Percentiles rank a stretch among this genome's conserved stretches.
Conservation (phyloP, 257 asterid species). For the Leonotis leonurus region DNA sequence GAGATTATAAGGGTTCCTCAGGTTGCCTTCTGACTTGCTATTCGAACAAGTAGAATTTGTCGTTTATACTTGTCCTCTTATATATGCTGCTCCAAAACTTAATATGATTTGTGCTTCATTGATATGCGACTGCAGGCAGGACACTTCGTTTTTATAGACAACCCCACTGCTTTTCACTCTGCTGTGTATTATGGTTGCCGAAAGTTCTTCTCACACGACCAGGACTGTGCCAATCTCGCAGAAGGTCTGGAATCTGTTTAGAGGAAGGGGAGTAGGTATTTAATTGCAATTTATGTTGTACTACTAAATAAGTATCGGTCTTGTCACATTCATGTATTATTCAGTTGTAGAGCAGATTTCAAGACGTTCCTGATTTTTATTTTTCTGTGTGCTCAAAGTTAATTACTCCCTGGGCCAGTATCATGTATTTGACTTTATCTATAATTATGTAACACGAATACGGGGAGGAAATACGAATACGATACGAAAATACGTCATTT, state of each 20-base stretch:
- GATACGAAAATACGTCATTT: too few species aligned
- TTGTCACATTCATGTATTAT: not conserved
- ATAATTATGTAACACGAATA: too few species aligned
- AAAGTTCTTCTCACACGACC: slow-evolving; percentile 31
- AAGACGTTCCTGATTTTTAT: too few species aligned
- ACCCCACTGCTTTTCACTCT: slow-evolving; percentile 59
- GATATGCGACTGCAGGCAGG: slow-evolving; percentile 47
- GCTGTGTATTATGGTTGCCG: slow-evolving; percentile 72
- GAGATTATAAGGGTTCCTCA: slow-evolving; percentile 73
- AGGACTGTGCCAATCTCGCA: slow-evolving; percentile 30
- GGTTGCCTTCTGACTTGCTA: slow-evolving; percentile 25
- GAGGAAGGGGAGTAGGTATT: not conserved
- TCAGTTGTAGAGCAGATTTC: too few species aligned
- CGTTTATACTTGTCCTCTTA: not conserved
- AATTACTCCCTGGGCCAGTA: too few species aligned
- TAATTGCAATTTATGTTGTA: not conserved
- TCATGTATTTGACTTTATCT: too few species aligned
- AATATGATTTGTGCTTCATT: not conserved
- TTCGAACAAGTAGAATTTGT: not conserved
- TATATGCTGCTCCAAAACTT: not conserved
- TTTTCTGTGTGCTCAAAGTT: too few species aligned
- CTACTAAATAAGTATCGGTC: not conserved
- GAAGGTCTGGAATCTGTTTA: slow-evolving; percentile 52
- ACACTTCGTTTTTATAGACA: slow-evolving; percentile 67
- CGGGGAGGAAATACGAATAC: too few species aligned